phyloP scores from a whole-genome alignment of 306 rosid genomes.

The Gleditsia sinensis region DNA sequence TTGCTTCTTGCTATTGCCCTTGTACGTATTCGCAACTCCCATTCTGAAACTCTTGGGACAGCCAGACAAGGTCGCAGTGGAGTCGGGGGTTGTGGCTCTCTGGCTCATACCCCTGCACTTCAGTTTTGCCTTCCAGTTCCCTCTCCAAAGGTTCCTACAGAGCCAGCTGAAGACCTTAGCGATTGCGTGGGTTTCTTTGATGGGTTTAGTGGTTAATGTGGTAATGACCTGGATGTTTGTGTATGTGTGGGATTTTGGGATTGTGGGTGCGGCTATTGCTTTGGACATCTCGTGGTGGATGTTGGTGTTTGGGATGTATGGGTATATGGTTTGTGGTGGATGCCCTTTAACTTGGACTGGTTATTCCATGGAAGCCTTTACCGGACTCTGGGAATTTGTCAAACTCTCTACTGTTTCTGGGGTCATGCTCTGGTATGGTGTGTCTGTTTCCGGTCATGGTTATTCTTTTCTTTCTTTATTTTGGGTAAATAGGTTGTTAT shows the following conservation, averaged over 20 bases:
- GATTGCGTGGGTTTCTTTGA: constrained; percentile 61
- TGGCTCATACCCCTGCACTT: constrained; percentile 82
- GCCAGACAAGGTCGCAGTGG: constrained; percentile 65
- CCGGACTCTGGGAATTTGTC: constrained; percentile 68
- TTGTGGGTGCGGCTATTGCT: constrained; percentile 68
- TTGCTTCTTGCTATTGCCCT: constrained; percentile 52
- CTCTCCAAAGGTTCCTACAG: constrained; percentile 71
- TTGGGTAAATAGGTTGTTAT: too few species aligned
- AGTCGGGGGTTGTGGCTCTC: constrained; percentile 54
- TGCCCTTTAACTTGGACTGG: constrained; percentile 75
- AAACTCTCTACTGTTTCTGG: constrained; percentile 74
- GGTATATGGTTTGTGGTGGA: constrained; percentile 50
- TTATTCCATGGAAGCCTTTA: constrained; percentile 61
- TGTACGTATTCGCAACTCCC: constrained; percentile 60
- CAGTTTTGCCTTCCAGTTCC: constrained; percentile 81
- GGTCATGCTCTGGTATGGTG: constrained; percentile 80
- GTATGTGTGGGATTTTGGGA: constrained; percentile 52
- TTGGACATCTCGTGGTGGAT: constrained; percentile 76
- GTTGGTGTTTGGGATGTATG: constrained; percentile 52
- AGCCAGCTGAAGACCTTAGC: constrained; percentile 57
- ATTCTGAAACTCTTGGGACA: constrained; percentile 59
- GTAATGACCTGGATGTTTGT: constrained; percentile 53
- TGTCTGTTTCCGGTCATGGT: too few species aligned
- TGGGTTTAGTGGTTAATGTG: constrained; percentile 49
- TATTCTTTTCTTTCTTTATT: too few species aligned